phyloP scores from a whole-genome alignment of 331 rosid genomes.

The Malus hybrid region DNA sequence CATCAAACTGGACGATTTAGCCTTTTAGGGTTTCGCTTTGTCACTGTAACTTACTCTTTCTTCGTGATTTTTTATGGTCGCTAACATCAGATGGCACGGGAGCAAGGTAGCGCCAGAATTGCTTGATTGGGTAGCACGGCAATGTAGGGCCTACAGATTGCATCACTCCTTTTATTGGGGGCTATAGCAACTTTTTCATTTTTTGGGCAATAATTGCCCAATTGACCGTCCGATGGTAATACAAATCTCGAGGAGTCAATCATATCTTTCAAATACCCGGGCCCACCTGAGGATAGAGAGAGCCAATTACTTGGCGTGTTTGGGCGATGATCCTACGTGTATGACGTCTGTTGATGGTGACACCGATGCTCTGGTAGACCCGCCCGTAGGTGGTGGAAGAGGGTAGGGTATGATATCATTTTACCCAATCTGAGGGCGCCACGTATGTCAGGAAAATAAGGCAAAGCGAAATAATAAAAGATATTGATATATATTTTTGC shows the following conservation, averaged over 20 bases:
- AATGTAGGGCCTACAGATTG: no score
- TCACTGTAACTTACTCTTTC: no score
- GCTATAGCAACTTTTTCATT: no score
- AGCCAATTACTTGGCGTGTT: conserved; percentile 39
- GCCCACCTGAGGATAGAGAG: not conserved
- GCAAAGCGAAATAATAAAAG: not conserved
- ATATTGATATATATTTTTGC: conserved; percentile 20
- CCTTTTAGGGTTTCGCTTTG: no score
- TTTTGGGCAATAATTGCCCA: no score
- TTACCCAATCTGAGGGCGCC: conserved; percentile 1
- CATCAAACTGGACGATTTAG: no score
- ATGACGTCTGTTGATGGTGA: conserved; percentile 46
- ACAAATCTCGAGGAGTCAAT: not conserved
- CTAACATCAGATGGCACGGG: no score
- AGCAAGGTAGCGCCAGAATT: no score
- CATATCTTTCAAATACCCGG: conserved; percentile 3
- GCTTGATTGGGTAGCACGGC: no score
- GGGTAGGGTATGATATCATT: conserved; percentile 24
- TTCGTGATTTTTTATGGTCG: no score
- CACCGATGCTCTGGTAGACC: conserved; percentile 47
- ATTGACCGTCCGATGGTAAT: not conserved
- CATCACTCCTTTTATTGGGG: no score
- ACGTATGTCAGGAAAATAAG: conserved; percentile 1
- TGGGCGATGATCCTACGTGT: conserved; percentile 18
- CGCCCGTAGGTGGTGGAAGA: not conserved